Evolutionary conservation across 306 rosid genomes (phyloP), one percentile per base, ranked within the genome.

Genomic region (Trifolium fragiferum): DNA sequence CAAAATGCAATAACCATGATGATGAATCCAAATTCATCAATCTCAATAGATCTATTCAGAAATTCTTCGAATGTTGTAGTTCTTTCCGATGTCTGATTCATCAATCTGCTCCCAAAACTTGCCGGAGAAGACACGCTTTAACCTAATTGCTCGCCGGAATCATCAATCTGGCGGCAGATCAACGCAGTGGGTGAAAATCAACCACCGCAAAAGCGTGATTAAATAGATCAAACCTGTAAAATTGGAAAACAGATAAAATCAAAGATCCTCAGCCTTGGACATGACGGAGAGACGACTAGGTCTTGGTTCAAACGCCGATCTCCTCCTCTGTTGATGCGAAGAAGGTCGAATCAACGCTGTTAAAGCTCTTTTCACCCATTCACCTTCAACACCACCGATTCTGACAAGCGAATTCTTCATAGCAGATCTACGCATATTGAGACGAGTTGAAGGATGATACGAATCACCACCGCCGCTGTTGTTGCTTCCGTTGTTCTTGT

Each of bases 381-480:
- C 99, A 0, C 99, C 99, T 47, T 95, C 99, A 1, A 95, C 99
- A 0, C 98, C 89, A 30, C 98, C 92, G 69, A 95, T 95, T 20
- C 99, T 81, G 0, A 95, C 98, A 32, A 95, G 64, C 37, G 99
- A 95, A 71, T 95, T 95, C 76, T 85, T 92, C 99, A 95, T 95
- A 2, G 99, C 99, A 15, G 99, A 95, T 81, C 96, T 89, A 20
- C 90, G 93, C 99, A 92, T 95, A 57, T 95, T 92, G 8, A 90
- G 83, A 10, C 96, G 83, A 12, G 69, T 82, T 0, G 92, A 72
- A 1, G 97, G 95, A 46, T 51, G 95, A 46, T 51, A 89, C 21
- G 95, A 71, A 14, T 74, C 85, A 0, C 78, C 35, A 14, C 74
- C 76, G 14, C 76, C 76, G 4, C 72, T 76, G 37, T 37, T 57